Base-by-base conservation (phyloP, 257 asterid genomes). In the Nyctanthes arbortristis region DNA sequence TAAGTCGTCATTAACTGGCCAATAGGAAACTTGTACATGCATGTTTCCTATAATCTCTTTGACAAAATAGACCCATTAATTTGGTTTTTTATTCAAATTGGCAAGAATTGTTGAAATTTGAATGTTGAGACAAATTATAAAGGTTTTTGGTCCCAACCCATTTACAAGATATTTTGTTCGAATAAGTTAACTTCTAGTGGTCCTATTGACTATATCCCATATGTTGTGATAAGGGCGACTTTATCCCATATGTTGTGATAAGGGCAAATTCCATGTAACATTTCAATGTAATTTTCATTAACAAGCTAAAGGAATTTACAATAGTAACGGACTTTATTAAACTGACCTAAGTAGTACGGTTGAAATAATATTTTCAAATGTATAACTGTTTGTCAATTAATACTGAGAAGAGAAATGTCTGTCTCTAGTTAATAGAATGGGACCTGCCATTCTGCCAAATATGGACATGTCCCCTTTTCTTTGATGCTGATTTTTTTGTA, bases 381-480 rank as follows among this genome's bases (percentile, higher is more conserved):
- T 16, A 47, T 14, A 36, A 7, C 25, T 14, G 39, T 78, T 73
- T 67, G 79, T 35, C 75, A 69, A 45, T 59, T 70, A 56, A 61
- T n/a, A n/a, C n/a, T 70, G 60, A 66, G 66, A 69, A 47, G 36
- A 32, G n/a, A 43, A 65, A 72, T 36, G 81, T 76, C 80, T 57
- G 35, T 57, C 36, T 78, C 61, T 34, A 1, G 49, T 34, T 33
- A 65, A 61, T 75, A 16, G 75, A 52, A 52, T 31, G 52, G n/a
- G 58, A n/a, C n/a, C 59, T 34, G 28, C 30, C 30, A 25, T n/a
- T 32, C 63, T 71, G 63, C 52, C 61, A 24, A 14, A 63, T 63
- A 28, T 24, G 43, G 60, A 39, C 72, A 67, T 59, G 40, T 56
- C 35, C 72, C 34, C 77, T 66, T 73, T 70, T 75, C 68, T 65